Base-by-base conservation (phyloP, 495 filamentous ascomycete genomes). In the Mycothermus thermophilus region DNA sequence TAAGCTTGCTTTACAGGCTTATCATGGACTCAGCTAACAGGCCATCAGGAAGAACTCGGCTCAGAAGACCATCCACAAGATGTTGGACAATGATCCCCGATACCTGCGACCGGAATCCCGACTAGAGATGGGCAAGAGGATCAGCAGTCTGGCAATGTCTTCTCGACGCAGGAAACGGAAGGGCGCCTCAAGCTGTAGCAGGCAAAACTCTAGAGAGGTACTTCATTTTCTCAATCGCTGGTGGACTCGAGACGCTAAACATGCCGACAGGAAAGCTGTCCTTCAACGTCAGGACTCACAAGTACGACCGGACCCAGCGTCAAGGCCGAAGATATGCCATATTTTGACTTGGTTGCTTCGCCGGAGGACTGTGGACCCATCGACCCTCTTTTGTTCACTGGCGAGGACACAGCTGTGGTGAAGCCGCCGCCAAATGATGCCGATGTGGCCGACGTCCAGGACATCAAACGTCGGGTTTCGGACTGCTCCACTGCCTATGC, bases 11-110 rank as follows among this genome's bases (percentile, higher is more conserved):
- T 16, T 7, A 3, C 11, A 13, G 19, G 2, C 9, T 26, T 20
- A n/a, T 15, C 4, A 26, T 10, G n/a, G 17, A 22, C 11, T 2
- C 4, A 13, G 31, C 44, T 51, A 37, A 38, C 27, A 16, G 17
- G 20, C 24, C 5, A 9, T 8, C 22, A 66, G 63, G n/a, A 54
- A 55, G 43, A 61, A 64, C 37, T 63, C 63, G 20, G 63, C 63
- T 10, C 63, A 66, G 35, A 66, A 66, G 38, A 61, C 57, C 21
- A 58, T 64, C 26, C 60, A 66, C 22, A 51, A 49, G 23, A 56
- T 63, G 41, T 50, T 66, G 16, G 63, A 62, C 28, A 62, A 66
- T 30, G 63, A 66, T 18, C 57, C 63, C 20, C 57, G 61, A 8
- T 63, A 60, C 47, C 51, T 66, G 14, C 52, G 61, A n/a, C 61